A percentile compares a stretch with the other conserved stretches of the same genome.
Conservation (phyloP, 352 stramenopile genomes). For the Globisporangium parvum region DNA sequence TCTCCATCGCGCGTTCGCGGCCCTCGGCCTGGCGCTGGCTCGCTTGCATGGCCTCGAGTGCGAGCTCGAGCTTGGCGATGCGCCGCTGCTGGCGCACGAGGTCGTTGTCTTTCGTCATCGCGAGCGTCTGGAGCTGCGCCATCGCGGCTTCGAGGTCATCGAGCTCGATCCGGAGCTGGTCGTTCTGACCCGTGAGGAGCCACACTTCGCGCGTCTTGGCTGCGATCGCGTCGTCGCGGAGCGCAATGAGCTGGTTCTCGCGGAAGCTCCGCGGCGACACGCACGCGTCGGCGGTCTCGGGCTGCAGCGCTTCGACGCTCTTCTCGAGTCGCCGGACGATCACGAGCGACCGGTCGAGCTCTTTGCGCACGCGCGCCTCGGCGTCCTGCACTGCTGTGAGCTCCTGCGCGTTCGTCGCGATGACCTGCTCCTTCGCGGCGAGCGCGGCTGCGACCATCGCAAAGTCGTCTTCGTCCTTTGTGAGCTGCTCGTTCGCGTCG, state of each 20-base stretch:
- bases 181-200: slow-evolving; percentile 62
- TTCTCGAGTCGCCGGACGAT: slow-evolving; percentile 40
- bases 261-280: slow-evolving; percentile 66
- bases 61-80: slow-evolving; percentile 48
- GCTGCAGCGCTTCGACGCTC: slow-evolving; percentile 32
- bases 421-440: slow-evolving; percentile 39
- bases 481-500: slow-evolving; percentile 38
- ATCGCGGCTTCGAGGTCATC: slow-evolving; percentile 60
- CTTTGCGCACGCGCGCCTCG: slow-evolving; percentile 35
- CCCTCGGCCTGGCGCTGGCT: slow-evolving; percentile 44
- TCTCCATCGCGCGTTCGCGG: slow-evolving; percentile 64
- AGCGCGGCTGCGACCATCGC: slow-evolving; percentile 46
- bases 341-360: slow-evolving; percentile 33
- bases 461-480: slow-evolving; percentile 68
- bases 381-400: slow-evolving; percentile 17
- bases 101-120: slow-evolving; percentile 59
- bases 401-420: slow-evolving; percentile 33
- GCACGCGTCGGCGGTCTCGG: slow-evolving; percentile 45
- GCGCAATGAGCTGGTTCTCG: slow-evolving; percentile 66
- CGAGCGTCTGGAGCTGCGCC: slow-evolving; percentile 48
- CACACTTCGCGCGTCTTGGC: slow-evolving; percentile 69
- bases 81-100: slow-evolving; percentile 37
- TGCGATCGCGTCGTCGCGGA: slow-evolving; percentile 66
- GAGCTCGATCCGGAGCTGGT: slow-evolving; percentile 53
- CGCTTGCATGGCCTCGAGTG: slow-evolving; percentile 52